Evolutionary conservation across 2,329 filamentous ascomycete genomes (phyloP).

Genomic region (Hymenoscyphus occultus): DNA sequence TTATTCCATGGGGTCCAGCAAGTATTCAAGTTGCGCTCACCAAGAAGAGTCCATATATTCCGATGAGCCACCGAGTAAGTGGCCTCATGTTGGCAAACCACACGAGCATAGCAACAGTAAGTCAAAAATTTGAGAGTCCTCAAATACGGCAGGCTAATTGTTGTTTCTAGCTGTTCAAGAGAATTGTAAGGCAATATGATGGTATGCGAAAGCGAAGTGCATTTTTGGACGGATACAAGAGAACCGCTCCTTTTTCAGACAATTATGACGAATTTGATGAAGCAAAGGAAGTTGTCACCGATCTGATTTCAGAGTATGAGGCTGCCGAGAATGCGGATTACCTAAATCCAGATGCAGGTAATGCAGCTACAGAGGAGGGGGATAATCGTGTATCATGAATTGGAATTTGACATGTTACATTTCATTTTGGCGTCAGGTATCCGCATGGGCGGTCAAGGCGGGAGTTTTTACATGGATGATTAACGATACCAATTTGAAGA

Average conservation of each 20-base stretch:
- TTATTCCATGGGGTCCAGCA: constrained; percentile 97
- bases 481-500: constrained; percentile 33
- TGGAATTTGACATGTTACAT: background rate
- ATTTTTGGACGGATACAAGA: constrained; percentile 95
- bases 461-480: constrained; percentile 29
- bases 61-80: constrained; percentile 89
- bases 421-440: constrained; percentile 5
- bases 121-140: constrained; percentile 31
- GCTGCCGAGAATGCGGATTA: constrained; percentile 91
- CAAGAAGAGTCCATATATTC: constrained; percentile 93
- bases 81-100: constrained; percentile 98
- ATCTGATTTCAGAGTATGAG: constrained; percentile 92
- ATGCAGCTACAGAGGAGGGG: constrained; percentile 31
- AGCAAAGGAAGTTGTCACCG: constrained; percentile 83
- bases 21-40: constrained; percentile 97
- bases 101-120: constrained; percentile 86
- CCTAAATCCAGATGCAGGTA: constrained; percentile 58
- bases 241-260: constrained; percentile 88
- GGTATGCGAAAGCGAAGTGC: constrained; percentile 94
- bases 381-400: constrained; percentile 31
- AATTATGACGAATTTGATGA: constrained; percentile 94
- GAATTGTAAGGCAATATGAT: constrained; percentile 89
- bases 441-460: background rate
- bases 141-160: constrained; percentile 8
- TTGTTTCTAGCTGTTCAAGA: constrained; percentile 70